phyloP scores from a whole-genome alignment of 192 early-diverging fungal genomes.

The Backusella macrospora region DNA sequence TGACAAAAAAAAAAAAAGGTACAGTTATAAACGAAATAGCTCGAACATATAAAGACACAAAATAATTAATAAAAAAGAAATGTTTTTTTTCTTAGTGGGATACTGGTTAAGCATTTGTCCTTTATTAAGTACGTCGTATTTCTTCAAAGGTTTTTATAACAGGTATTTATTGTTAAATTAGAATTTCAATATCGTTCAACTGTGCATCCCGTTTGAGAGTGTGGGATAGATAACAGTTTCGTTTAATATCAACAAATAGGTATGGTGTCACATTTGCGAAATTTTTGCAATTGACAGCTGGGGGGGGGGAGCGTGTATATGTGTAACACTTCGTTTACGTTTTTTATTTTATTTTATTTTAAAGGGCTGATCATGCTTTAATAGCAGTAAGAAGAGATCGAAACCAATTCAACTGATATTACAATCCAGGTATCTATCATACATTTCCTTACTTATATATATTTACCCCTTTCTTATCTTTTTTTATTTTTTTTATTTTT shows the following conservation, averaged over 20 bases:
- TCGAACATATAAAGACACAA: no score
- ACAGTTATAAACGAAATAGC: no score
- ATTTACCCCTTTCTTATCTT: no score
- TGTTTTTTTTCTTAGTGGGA: no score
- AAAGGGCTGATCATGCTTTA: background rate
- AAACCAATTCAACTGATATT: background rate
- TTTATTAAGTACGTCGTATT: no score
- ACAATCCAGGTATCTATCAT: background rate
- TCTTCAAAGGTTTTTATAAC: background rate
- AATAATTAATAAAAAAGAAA: no score
- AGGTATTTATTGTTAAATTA: background rate
- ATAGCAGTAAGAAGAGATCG: background rate
- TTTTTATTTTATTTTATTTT: background rate
- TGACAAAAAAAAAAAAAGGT: no score
- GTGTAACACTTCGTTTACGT: background rate
- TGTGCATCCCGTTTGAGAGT: background rate
- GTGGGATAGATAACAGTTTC: background rate
- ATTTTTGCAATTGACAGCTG: conserved; percentile 5
- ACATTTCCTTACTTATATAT: no score
- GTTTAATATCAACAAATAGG: background rate
- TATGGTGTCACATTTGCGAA: background rate
- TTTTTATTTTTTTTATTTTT: no score
- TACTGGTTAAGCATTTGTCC: no score
- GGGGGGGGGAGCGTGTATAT: background rate
- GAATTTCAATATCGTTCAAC: background rate